A percentile compares a stretch with the other conserved stretches of the same genome.
phyloP scores from a whole-genome alignment of 2,329 filamentous ascomycete genomes.

The Beauveria australis region DNA sequence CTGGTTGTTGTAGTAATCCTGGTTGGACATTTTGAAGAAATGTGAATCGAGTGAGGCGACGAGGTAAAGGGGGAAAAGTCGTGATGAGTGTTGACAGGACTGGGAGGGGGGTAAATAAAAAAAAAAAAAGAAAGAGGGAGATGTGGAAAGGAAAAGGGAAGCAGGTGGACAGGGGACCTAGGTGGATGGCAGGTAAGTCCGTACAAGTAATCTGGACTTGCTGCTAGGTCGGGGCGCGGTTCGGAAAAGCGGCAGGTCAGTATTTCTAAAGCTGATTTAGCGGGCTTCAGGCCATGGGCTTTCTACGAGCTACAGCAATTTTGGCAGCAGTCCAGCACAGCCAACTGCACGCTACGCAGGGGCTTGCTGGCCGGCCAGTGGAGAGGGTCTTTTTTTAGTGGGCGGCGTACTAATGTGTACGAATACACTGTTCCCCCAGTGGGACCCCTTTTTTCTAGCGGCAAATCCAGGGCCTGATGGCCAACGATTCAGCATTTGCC shows the following conservation, averaged over 20 bases:
- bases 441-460: neutral
- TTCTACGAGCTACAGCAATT: no score
- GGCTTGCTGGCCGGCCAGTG: no score
- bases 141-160: neutral
- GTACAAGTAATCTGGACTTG: conserved; percentile 2
- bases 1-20: conserved; percentile 33
- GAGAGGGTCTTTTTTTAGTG: neutral
- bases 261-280: neutral
- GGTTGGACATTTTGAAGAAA: conserved; percentile 27
- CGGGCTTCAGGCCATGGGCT: neutral
- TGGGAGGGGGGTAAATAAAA: neutral
- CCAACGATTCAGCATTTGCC: neutral
- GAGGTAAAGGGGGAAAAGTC: neutral
- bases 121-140: neutral
- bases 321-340: no score
- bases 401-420: neutral
- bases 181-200: neutral
- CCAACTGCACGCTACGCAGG: no score
- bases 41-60: neutral
- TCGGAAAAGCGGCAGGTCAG: conserved; percentile 7
- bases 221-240: neutral
- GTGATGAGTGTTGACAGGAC: neutral
- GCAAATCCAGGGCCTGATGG: neutral
- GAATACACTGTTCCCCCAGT: neutral
- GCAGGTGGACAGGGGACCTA: neutral